Evolutionary conservation across 169 alveolate species (phyloP).

Genomic region (Nephromyces sp.): DNA sequence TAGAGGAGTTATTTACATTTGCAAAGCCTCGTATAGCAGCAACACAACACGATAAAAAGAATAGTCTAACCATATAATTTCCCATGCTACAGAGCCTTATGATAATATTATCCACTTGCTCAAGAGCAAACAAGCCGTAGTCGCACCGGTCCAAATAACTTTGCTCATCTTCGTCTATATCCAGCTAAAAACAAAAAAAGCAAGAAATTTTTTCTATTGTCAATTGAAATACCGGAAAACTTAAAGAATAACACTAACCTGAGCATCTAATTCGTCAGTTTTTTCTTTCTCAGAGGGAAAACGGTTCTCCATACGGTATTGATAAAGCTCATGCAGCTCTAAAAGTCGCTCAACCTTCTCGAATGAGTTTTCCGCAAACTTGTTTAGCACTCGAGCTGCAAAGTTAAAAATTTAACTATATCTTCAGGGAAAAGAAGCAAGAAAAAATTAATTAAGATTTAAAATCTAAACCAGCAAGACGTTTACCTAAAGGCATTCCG

Average conservation of each 20-base stretch:
- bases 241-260: background rate
- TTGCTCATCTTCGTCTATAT: conserved; percentile 41
- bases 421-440: background rate
- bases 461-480: background rate
- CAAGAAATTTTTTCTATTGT: background rate
- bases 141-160: conserved; percentile 55
- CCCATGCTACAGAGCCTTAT: conserved; percentile 58
- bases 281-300: conserved; percentile 3
- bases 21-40: background rate
- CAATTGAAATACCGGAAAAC: background rate
- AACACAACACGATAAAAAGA: conserved; percentile 1
- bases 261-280: background rate
- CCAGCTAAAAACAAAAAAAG: background rate
- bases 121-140: conserved; percentile 57
- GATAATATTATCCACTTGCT: conserved; percentile 51
- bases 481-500: conserved; percentile 11
- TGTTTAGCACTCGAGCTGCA: conserved; percentile 55
- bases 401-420: background rate
- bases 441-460: background rate
- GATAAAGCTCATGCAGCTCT: conserved; percentile 51
- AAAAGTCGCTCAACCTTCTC: conserved; percentile 61
- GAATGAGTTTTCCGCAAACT: conserved; percentile 52
- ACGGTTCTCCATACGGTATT: background rate
- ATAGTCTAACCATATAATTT: conserved; percentile 30
- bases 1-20: background rate